Percentiles rank a stretch among this genome's conserved stretches.
phyloP scores from a whole-genome alignment of 345 rosid species.

The Cardamine chenopodiifolia region DNA sequence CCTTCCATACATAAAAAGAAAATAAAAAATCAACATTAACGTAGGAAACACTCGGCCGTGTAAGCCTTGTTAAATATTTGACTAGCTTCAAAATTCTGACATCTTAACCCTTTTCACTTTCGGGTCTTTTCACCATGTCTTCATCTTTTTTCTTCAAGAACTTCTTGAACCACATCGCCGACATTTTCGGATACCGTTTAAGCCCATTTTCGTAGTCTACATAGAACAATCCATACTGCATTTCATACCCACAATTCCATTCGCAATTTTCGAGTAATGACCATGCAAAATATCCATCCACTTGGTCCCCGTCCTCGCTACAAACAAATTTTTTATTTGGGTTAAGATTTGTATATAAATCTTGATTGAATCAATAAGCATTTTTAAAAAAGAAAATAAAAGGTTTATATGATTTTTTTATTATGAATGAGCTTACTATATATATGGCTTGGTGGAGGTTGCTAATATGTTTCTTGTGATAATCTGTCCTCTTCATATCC shows the following conservation, averaged over 20 bases:
- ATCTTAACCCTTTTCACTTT: slow-evolving; percentile 20
- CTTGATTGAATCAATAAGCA: background rate
- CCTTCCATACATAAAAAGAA: background rate
- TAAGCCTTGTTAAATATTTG: background rate
- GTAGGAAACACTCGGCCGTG: background rate
- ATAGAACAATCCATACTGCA: slow-evolving; percentile 52
- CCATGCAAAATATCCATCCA: slow-evolving; percentile 63
- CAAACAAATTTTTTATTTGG: background rate
- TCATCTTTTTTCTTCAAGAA: slow-evolving; percentile 39
- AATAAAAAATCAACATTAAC: background rate
- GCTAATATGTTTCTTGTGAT: slow-evolving; percentile 35
- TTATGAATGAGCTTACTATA: slow-evolving; percentile 17
- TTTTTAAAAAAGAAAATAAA: background rate
- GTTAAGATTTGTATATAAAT: background rate
- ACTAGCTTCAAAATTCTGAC: background rate
- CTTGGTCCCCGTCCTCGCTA: slow-evolving; percentile 50
- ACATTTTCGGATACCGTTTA: slow-evolving; percentile 56
- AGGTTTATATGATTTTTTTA: background rate
- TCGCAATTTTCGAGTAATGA: slow-evolving; percentile 62
- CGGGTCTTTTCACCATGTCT: background rate
- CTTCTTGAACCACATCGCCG: slow-evolving; percentile 62
- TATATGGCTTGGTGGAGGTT: slow-evolving; percentile 30
- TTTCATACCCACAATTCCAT: slow-evolving; percentile 58
- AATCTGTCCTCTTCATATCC: slow-evolving; percentile 39
- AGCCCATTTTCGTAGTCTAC: slow-evolving; percentile 55